Base-by-base conservation (phyloP, 441 rosid species). In the Euphorbia celastroides region DNA sequence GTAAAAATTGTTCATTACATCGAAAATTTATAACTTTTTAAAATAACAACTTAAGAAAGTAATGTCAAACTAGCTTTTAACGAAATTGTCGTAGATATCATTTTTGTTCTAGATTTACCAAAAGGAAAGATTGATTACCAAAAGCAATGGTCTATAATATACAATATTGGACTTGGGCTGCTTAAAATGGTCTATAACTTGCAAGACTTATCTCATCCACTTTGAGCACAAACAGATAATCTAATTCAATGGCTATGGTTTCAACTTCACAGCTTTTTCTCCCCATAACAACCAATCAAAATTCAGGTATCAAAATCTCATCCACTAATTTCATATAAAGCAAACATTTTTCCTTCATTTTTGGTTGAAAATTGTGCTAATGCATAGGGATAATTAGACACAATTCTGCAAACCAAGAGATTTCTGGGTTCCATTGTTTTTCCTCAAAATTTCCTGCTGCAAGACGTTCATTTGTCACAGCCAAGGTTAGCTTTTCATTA, bases 161-260 rank as follows among this genome's bases (percentile, higher is more conserved):
- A n/a, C n/a, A n/a, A n/a, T n/a, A n/a, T n/a, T n/a, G n/a, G n/a
- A n/a, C n/a, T n/a, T n/a, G n/a, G n/a, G n/a, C n/a, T n/a, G n/a
- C n/a, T 34, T 34, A 34, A 34, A 34, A 34, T 34, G 38, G 38
- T 9, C 38, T 34, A 34, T n/a, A n/a, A n/a, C n/a, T n/a, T n/a
- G n/a, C n/a, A n/a, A n/a, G n/a, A n/a, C n/a, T n/a, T n/a, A n/a
- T n/a, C n/a, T n/a, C n/a, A n/a, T n/a, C n/a, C n/a, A 34, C 38
- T 34, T 34, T 34, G 38, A 34, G 9, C 38, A 34, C 38, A 34
- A 34, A 34, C 38, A 34, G 38, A 34, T n/a, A 46, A 46, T 46
- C 52, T 46, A 2, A 48, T 16, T 48, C 68, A 28, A 75, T 81
- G 83, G 79, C 74, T 25, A 60, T 72, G 67, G 64, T 71, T 68